Evolutionary conservation across 257 asterid species (phyloP).

Genomic region (Linaria vulgaris): DNA sequence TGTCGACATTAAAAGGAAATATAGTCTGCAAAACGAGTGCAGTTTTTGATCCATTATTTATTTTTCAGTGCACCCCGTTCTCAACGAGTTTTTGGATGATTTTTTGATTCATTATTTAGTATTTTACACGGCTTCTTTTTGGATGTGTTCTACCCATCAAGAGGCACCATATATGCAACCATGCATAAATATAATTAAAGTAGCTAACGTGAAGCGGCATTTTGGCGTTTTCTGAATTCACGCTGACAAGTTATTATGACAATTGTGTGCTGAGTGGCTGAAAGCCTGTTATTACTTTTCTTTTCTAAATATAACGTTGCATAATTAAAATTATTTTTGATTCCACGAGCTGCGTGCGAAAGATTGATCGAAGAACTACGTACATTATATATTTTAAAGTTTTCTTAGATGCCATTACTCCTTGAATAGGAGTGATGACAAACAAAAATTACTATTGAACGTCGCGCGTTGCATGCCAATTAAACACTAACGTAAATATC

Average conservation of each 20-base stretch:
- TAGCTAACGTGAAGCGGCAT: too few relatives aligned
- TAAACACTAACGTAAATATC: too few relatives aligned
- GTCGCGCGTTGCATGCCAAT: too few relatives aligned
- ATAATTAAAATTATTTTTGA: not conserved
- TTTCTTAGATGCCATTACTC: too few relatives aligned
- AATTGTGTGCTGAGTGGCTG: not conserved
- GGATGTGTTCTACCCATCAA: not conserved
- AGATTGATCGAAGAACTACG: too few relatives aligned
- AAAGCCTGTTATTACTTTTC: not conserved
- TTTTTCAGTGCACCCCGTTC: not conserved
- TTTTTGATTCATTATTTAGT: not conserved
- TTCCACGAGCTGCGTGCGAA: not conserved
- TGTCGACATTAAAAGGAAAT: too few relatives aligned
- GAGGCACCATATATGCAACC: not conserved
- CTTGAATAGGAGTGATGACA: too few relatives aligned
- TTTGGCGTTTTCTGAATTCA: not conserved
- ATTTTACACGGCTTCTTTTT: not conserved
- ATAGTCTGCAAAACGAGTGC: not conserved
- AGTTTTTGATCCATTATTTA: not conserved
- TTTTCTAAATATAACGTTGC: too few relatives aligned
- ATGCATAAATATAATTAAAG: not conserved
- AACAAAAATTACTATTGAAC: too few relatives aligned
- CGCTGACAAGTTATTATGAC: not conserved
- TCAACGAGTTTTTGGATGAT: not conserved
- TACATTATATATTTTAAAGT: too few relatives aligned